A percentile compares a stretch with the other conserved stretches of the same genome.
phyloP scores from a whole-genome alignment of 257 asterid genomes.

The Solanum tacnaense region DNA sequence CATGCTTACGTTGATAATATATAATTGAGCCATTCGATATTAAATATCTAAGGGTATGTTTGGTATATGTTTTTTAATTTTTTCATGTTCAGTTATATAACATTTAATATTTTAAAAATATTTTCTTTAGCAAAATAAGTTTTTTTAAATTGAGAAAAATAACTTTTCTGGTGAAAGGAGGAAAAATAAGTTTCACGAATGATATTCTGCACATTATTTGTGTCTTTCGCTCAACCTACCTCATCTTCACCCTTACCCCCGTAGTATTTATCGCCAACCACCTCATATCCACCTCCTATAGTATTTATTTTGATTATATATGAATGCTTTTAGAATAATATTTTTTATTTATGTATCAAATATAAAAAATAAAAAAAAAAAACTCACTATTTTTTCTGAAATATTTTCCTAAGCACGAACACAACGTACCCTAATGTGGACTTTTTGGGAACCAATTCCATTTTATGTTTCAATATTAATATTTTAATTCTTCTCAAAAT shows the following conservation, averaged over 20 bases:
- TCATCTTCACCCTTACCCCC: neutral
- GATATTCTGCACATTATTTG: neutral
- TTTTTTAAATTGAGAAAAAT: neutral
- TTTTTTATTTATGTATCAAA: neutral
- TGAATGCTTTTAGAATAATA: neutral
- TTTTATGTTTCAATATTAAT: neutral
- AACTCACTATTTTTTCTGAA: neutral
- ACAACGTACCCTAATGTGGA: neutral
- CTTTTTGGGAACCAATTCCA: neutral
- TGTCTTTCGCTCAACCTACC: neutral
- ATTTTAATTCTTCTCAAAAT: neutral
- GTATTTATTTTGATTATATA: neutral
- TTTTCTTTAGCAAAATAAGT: neutral
- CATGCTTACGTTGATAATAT: constrained; percentile 2
- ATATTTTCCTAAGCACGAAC: neutral
- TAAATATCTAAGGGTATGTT: neutral
- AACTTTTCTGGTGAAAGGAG: neutral
- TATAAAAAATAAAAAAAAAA: neutral
- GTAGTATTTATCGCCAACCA: neutral
- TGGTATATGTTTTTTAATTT: neutral
- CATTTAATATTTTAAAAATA: neutral
- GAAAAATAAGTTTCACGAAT: neutral
- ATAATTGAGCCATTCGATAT: neutral
- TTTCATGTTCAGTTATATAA: neutral
- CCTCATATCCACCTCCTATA: neutral